phyloP scores from a whole-genome alignment of 805 yeast genomes.

The Hanseniaspora lachancei region DNA sequence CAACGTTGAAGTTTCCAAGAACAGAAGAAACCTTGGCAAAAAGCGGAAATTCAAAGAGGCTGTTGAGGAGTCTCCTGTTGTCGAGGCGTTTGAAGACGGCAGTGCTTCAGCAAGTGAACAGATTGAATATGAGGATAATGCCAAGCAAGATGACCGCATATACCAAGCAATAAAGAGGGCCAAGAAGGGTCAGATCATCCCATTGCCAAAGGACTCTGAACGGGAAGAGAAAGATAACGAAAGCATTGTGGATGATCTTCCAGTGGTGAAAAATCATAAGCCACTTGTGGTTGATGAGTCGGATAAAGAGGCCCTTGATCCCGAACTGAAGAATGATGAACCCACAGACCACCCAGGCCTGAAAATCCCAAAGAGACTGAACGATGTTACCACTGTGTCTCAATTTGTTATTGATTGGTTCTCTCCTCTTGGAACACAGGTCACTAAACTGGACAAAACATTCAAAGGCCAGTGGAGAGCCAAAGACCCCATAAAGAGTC shows the following conservation, averaged over 20 bases:
- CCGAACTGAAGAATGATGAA: background rate
- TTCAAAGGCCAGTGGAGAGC: conserved; percentile 6
- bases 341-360: background rate
- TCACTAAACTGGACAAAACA: conserved; percentile 2
- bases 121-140: background rate
- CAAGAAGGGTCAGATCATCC: background rate
- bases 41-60: background rate
- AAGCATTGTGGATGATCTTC: background rate
- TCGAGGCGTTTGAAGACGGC: background rate
- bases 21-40: background rate
- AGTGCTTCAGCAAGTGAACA: background rate
- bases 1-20: background rate
- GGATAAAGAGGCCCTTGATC: background rate
- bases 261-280: background rate
- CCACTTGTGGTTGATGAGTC: background rate
- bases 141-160: background rate
- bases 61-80: background rate
- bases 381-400: background rate
- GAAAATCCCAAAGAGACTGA: background rate
- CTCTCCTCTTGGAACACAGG: background rate
- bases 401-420: conserved; percentile 9
- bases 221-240: background rate
- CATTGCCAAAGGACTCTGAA: background rate
- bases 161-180: background rate
- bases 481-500: conserved; percentile 4